Conservation (phyloP, 2,329 filamentous ascomycete species). For the Colletotrichum eremochloae region DNA sequence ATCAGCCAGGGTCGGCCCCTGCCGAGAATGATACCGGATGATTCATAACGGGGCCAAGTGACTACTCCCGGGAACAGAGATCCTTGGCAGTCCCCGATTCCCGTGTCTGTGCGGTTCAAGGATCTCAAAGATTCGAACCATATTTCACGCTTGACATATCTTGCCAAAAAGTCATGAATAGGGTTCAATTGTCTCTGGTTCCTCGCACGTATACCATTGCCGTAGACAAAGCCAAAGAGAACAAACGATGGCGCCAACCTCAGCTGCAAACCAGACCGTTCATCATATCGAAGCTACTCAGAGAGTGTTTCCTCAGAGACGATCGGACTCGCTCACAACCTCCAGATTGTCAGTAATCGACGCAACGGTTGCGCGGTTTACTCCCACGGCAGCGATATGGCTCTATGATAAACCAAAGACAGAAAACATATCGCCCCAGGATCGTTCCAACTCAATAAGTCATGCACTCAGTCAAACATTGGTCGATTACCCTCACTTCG, state of each 20-base stretch:
- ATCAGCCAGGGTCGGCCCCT: not conserved
- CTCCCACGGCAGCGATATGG: constrained; percentile 58
- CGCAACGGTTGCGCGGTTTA: constrained; percentile 57
- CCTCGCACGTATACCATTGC: not conserved
- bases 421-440: constrained; percentile 23
- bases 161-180: not conserved
- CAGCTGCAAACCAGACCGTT: not conserved
- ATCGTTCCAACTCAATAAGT: not conserved
- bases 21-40: constrained; percentile 23
- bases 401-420: constrained; percentile 52
- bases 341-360: constrained; percentile 57
- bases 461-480: constrained; percentile 52
- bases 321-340: not conserved
- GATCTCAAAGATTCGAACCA: not conserved
- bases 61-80: not conserved
- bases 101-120: not conserved
- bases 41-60: constrained; percentile 26
- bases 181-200: fast-evolving
- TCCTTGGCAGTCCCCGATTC: not conserved
- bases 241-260: not conserved
- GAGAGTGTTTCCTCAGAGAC: constrained; percentile 17
- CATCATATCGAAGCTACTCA: not conserved
- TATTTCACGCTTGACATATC: not conserved
- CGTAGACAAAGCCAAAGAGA: too few species aligned
- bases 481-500: constrained; percentile 57